Evolutionary conservation across 192 early-diverging fungal species (phyloP), one percentile per base, ranked within the genome.

Genomic region (Globomyces pollinis-pini): DNA sequence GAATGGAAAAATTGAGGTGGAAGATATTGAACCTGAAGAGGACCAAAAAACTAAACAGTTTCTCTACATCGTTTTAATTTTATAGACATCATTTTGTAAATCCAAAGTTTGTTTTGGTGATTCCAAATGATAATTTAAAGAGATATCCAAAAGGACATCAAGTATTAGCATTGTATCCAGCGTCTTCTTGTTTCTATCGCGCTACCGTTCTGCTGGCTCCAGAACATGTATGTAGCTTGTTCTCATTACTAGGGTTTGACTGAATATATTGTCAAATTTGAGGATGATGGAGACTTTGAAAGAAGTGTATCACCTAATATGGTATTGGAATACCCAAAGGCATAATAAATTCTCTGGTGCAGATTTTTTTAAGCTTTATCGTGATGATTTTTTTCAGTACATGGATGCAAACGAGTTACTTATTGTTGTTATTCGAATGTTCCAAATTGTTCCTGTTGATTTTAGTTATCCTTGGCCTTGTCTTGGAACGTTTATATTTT

Each of bases 1-100:
- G 3, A 52, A 52, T 11, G 50, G 50, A 31, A 52, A 20, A 16
- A 52, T 52, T 15, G 50, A 52, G 24, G 24, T 52, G 9, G 50
- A 52, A 16, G 50, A 52, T 35, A 20, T 52, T 52, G 50, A 52
- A 52, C n/a, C 11, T 3, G 50, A 52, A n/a, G 50, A 52, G 41
- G 18, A 42, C 41, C 3, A 42, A 42, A 42, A 42, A 42, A 18
- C 5, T 9, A 18, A 16, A 42, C 41, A 16, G 11, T 42, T 16
- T 42, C 5, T 18, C 41, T 4, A 9, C 41, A 42, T n/a, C n/a
- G n/a, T n/a, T n/a, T n/a, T n/a, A n/a, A n/a, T n/a, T n/a, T n/a
- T n/a, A n/a, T n/a, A n/a, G n/a, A n/a, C n/a, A n/a, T n/a, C n/a
- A n/a, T n/a, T n/a, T n/a, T n/a, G n/a, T n/a, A n/a, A 42, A 42